phyloP scores from a whole-genome alignment of 1,139 yeast species.

The Magnusiomyces sp. region DNA sequence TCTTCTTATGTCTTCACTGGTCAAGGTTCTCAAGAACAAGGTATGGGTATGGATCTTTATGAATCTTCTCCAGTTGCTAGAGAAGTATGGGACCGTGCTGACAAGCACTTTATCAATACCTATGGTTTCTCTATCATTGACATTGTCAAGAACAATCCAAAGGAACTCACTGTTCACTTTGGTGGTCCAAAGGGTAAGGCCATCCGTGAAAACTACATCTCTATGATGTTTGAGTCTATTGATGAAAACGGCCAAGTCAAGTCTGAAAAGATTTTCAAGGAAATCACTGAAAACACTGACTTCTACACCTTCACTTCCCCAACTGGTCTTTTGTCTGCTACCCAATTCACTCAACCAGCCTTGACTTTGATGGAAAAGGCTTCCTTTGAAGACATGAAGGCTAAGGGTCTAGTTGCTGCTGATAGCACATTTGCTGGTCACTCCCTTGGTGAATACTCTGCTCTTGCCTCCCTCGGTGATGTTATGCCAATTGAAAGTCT shows the following conservation, averaged over 20 bases:
- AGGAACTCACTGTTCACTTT: conserved; percentile 88
- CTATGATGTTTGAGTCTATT: conserved; percentile 96
- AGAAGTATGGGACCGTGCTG: conserved; percentile 97
- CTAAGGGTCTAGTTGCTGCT: conserved; percentile 91
- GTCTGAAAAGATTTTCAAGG: conserved; percentile 93
- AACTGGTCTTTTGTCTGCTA: conserved; percentile 91
- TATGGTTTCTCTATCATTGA: conserved; percentile 96
- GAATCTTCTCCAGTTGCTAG: conserved; percentile 85
- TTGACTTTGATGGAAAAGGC: conserved; percentile 99
- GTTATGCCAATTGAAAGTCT: conserved; percentile 98
- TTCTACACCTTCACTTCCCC: conserved; percentile 87
- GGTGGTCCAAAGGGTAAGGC: conserved; percentile 97
- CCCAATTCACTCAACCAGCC: conserved; percentile 99
- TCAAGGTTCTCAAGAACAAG: conserved; percentile 99
- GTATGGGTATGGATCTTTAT: conserved; percentile 99
- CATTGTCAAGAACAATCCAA: conserved; percentile 93
- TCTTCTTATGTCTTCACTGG: conserved; percentile 97
- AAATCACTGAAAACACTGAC: conserved; percentile 70
- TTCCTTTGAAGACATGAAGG: conserved; percentile 91
- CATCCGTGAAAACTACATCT: conserved; percentile 87
- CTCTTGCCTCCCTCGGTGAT: conserved; percentile 92
- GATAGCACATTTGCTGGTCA: conserved; percentile 98
- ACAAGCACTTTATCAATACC: conserved; percentile 79
- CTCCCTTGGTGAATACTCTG: conserved; percentile 97
- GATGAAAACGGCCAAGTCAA: conserved; percentile 74